phyloP scores from a whole-genome alignment of 2,329 filamentous ascomycete genomes.

The Ophiostoma montium region DNA sequence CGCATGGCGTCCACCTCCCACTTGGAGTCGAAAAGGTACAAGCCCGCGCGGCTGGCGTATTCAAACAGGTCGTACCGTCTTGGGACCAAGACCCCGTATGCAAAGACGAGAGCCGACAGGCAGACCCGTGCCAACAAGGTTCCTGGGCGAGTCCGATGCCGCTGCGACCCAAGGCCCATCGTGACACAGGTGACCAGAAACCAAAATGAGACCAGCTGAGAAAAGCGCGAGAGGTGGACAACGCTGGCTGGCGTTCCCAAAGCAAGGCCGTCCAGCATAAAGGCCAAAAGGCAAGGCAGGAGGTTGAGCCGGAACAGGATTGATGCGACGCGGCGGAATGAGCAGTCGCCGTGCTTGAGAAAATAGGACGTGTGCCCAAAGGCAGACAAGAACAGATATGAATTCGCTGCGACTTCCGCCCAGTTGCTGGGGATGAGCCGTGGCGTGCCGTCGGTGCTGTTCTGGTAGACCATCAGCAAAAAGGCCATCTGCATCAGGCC shows the following conservation, averaged over 20 bases:
- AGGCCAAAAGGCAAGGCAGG: conserved; percentile 36
- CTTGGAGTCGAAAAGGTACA: background rate
- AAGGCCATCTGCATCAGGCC: conserved; percentile 47
- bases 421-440: conserved; percentile 38
- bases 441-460: conserved; percentile 25
- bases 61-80: conserved; percentile 3
- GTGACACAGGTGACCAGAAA: conserved; percentile 43
- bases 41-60: background rate
- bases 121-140: conserved; percentile 3
- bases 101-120: background rate
- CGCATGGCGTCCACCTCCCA: conserved; percentile 7
- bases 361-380: conserved; percentile 49
- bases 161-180: conserved; percentile 26
- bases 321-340: conserved; percentile 32
- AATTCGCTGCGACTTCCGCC: conserved; percentile 37
- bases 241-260: conserved; percentile 34
- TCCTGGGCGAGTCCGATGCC: conserved; percentile 27
- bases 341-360: conserved; percentile 40
- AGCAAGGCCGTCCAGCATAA: conserved; percentile 28
- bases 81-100: conserved; percentile 2
- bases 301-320: conserved; percentile 45
- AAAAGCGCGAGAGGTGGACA: conserved; percentile 36
- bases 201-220: conserved; percentile 46
- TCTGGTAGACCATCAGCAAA: conserved; percentile 38
- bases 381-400: conserved; percentile 48